These are phyloP conservation scores for Candida gorgasii DNA, from an alignment of 805 yeast species.

Conservation along the genomic window DNA sequence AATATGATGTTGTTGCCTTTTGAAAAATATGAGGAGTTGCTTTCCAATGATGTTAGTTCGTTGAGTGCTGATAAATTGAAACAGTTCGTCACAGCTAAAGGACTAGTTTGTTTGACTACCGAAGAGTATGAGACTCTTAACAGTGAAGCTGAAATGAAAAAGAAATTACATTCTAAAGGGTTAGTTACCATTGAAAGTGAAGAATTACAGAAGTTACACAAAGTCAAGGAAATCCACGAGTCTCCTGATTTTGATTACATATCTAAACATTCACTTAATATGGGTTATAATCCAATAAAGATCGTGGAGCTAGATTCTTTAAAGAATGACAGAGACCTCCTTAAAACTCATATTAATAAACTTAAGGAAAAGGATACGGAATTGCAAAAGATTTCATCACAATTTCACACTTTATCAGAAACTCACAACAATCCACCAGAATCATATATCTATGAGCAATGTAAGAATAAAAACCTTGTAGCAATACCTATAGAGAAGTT, in stretches of 20 bases:
- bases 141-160: conserved; percentile 37
- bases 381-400: neutral
- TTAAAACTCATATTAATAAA: neutral
- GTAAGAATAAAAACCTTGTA: conserved; percentile 16
- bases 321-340: neutral
- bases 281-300: conserved; percentile 20
- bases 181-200: conserved; percentile 29
- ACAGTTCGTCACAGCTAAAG: conserved; percentile 24
- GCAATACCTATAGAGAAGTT: conserved; percentile 16
- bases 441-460: conserved; percentile 29
- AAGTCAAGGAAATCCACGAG: conserved; percentile 13
- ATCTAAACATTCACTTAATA: conserved; percentile 20
- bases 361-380: neutral
- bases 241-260: conserved; percentile 29
- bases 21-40: conserved; percentile 33
- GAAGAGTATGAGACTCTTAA: conserved; percentile 28
- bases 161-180: conserved; percentile 29
- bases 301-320: conserved; percentile 17
- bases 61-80: conserved; percentile 26
- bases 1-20: conserved; percentile 26
- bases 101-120: conserved; percentile 27
- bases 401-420: neutral
- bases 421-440: conserved; percentile 25
- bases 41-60: conserved; percentile 23
- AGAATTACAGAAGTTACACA: conserved; percentile 15